A percentile compares a stretch with the other conserved stretches of the same genome.
Evolutionary conservation across 148 eudicot genomes (phyloP).

Genomic region (Fallopia convolvulus): DNA sequence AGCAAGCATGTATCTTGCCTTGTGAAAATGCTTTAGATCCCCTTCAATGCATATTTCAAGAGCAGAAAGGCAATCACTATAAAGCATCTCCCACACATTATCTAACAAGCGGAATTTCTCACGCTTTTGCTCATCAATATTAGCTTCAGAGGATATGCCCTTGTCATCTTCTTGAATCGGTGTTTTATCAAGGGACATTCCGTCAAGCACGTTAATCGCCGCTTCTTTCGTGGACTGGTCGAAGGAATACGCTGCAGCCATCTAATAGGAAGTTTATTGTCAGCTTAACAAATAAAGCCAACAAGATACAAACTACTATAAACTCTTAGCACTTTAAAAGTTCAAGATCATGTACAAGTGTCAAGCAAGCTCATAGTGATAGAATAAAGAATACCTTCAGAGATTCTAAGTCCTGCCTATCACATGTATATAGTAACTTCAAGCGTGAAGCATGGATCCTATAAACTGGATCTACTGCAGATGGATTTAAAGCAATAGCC

Average conservation of each 20-base stretch:
- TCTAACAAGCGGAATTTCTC: conserved; percentile 36
- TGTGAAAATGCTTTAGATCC: conserved; percentile 96
- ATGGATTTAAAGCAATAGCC: conserved; percentile 73
- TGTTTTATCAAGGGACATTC: conserved; percentile 26
- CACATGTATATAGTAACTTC: conserved; percentile 72
- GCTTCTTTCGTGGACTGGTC: conserved; percentile 51
- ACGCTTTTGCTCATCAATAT: conserved; percentile 20
- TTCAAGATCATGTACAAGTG: background rate
- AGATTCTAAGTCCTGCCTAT: conserved; percentile 49
- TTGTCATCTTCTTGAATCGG: conserved; percentile 22
- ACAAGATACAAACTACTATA: background rate
- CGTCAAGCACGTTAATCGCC: conserved; percentile 37
- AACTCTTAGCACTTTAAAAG: background rate
- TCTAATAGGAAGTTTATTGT: conserved; percentile 26
- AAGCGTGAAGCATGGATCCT: conserved; percentile 98
- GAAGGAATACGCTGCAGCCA: conserved; percentile 63
- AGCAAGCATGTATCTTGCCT: conserved; percentile 97
- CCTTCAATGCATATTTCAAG: conserved; percentile 87
- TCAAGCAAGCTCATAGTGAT: background rate
- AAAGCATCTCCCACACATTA: conserved; percentile 66
- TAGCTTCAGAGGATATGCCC: conserved; percentile 15
- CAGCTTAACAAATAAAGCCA: background rate
- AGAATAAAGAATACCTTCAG: conserved; percentile 48
- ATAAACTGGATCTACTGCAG: conserved; percentile 93
- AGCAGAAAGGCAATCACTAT: conserved; percentile 87